Evolutionary conservation across 1,284 basidiomycete species (phyloP).

Genomic region (Moesziomyces parantarcticus): DNA sequence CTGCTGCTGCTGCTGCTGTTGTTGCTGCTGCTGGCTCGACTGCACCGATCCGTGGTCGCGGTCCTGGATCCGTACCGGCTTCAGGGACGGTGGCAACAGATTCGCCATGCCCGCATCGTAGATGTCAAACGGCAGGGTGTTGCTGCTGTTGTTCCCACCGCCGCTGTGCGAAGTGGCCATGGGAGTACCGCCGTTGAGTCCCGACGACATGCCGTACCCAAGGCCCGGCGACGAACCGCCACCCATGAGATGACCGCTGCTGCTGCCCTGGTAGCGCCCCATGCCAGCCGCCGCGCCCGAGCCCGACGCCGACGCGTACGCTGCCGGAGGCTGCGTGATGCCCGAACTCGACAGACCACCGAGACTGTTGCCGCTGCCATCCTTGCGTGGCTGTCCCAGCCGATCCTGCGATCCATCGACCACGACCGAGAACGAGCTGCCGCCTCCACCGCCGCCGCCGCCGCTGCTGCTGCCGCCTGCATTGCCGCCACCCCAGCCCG

Average conservation of each 20-base stretch:
- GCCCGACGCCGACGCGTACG: conserved; percentile 19
- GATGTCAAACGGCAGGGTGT: conserved; percentile 51
- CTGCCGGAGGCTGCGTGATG: conserved; percentile 43
- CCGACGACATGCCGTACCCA: conserved; percentile 8
- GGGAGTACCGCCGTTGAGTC: conserved; percentile 6
- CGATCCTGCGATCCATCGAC: conserved; percentile 30
- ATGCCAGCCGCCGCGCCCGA: conserved; percentile 5
- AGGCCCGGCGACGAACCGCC: conserved; percentile 13
- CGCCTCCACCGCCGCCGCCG: conserved; percentile 18
- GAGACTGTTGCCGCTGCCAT: conserved; percentile 2
- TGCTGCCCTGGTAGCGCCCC: conserved; percentile 18
- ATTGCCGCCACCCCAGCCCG: conserved; percentile 16
- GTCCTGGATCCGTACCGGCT: conserved; percentile 46
- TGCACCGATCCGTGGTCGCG: conserved; percentile 10
- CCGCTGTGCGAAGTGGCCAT: conserved; percentile 16
- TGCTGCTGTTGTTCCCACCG: conserved; percentile 1
- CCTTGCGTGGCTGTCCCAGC: conserved; percentile 9
- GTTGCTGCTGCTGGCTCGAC: conserved; percentile 15
- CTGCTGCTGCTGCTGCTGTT: no score
- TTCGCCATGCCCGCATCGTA: conserved; percentile 58
- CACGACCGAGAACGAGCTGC: conserved; percentile 26
- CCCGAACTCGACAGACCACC: conserved; percentile 4
- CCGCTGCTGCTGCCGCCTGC: no score
- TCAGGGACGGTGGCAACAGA: conserved; percentile 38
- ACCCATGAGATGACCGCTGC: neutral